Evolutionary conservation across 371 early-diverging fungal species (phyloP), one percentile per base, ranked within the genome.

Genomic region (Chytridium lagenaria): DNA sequence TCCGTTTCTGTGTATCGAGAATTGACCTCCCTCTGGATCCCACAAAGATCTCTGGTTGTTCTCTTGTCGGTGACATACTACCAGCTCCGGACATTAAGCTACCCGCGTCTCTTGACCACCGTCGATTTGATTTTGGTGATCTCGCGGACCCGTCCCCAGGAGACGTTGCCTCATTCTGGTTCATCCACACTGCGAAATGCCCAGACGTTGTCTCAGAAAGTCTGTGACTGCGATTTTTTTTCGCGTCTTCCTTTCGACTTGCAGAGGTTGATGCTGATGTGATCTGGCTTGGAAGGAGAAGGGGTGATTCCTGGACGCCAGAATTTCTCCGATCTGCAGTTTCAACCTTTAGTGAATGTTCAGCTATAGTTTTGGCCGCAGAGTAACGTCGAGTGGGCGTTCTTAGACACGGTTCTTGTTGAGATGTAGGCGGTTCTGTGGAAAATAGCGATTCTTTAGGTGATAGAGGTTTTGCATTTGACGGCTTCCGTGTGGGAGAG

Each of bases 151-250:
- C 10, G 26, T 55, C 23, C 30, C 16, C 10, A 10, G 37, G 34
- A 7, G 66, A 40, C 23, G 37, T n/a, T 44, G 12, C 36, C 12
- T 16, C 2, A 10, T 15, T 2, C 23, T 15, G 10, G 49, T 3
- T 66, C 73, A 73, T 73, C 73, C 73, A 73, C 2, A 28, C 26
- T 61, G 61, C 10, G 33, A 73, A 67, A 49, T 61, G 67, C 15
- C 73, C 73, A 55, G 73, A 73, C 26, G 73, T 73, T 30, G 73
- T 73, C 39, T 73, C 73, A 16, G 68, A 55, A 31, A 73, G 39
- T 10, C 73, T 40, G 49, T 73, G 73, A 7, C 67, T 66, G 2
- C 66, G 5, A 33, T 28, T 34, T 49, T 40, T 66, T 55, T 73
- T 73, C 50, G 61, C 23, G 23, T 64, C 65, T 64, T 61, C 40